Conservation (phyloP, 2,329 filamentous ascomycete species). For the Colletotrichum higginsianum region DNA sequence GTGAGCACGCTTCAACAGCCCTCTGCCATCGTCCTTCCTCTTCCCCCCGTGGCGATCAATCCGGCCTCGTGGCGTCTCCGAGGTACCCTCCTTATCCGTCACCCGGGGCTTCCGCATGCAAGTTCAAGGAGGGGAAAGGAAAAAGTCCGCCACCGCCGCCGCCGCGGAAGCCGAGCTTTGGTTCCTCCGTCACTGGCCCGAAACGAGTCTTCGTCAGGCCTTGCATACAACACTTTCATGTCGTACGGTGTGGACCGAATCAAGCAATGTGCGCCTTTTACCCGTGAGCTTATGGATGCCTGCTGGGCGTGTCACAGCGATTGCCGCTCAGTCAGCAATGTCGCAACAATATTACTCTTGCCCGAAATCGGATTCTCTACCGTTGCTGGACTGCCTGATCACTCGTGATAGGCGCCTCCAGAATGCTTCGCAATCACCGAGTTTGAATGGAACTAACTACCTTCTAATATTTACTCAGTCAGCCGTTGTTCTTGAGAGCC, state of each 20-base stretch:
- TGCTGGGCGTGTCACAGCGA: slow-evolving; percentile 20
- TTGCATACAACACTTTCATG: not conserved
- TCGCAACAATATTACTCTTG: slow-evolving; percentile 1
- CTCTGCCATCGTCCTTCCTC: slow-evolving; percentile 18
- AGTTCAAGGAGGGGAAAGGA: not conserved
- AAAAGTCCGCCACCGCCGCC: slow-evolving; percentile 7
- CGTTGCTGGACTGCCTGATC: not conserved
- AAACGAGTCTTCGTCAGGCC: slow-evolving; percentile 17
- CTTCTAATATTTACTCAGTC: not conserved
- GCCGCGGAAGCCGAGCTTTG: slow-evolving; percentile 28
- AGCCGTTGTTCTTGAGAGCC: not conserved
- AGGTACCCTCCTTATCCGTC: slow-evolving; percentile 2
- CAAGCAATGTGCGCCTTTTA: not conserved
- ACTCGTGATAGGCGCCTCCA: not conserved
- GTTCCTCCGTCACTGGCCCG: slow-evolving; percentile 22
- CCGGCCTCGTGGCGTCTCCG: slow-evolving; percentile 21
- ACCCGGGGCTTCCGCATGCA: slow-evolving; percentile 26
- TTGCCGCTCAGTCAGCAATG: slow-evolving; percentile 15
- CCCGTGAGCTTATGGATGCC: not conserved
- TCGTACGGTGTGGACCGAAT: slow-evolving; percentile 1
- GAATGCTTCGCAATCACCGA: too few relatives aligned
- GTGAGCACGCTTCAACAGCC: slow-evolving; percentile 22
- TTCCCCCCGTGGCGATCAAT: slow-evolving; percentile 18
- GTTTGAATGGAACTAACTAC: not conserved
- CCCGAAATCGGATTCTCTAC: not conserved